These are phyloP conservation scores for Trametes coccinea DNA, from an alignment of 768 basidiomycete species.

Conservation along the genomic window DNA sequence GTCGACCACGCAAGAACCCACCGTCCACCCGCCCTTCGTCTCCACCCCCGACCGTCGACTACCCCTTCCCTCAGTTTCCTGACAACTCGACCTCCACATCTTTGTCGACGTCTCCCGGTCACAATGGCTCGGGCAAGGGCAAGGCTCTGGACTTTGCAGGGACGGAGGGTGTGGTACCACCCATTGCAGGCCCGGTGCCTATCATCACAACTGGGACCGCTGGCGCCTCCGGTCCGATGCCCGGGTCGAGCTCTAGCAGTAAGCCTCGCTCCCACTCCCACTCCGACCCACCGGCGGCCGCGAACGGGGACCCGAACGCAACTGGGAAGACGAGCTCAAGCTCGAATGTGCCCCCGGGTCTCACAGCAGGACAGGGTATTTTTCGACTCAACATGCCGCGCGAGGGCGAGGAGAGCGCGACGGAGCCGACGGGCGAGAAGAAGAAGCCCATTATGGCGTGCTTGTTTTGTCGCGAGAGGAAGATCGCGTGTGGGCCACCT, in stretches of 20 bases:
- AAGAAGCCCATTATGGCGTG: constrained; percentile 50
- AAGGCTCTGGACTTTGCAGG: too few relatives aligned
- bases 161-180: neutral
- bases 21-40: constrained; percentile 5
- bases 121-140: neutral
- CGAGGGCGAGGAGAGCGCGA: neutral
- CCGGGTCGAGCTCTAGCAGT: neutral
- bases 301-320: too few relatives aligned
- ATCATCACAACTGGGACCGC: neutral
- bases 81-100: neutral
- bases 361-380: constrained; percentile 22
- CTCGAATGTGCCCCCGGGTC: neutral
- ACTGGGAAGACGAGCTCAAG: neutral
- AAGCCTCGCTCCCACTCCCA: too few relatives aligned
- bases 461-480: constrained; percentile 50
- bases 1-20: constrained; percentile 24
- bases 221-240: neutral
- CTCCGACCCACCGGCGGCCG: too few relatives aligned
- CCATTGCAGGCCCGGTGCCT: neutral
- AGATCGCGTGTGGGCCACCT: constrained; percentile 51
- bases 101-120: neutral
- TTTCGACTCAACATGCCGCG: constrained; percentile 24
- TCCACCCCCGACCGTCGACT: constrained; percentile 18
- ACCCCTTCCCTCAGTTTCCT: constrained; percentile 22
- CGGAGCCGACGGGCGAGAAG: constrained; percentile 27